Evolutionary conservation across 1,284 basidiomycete genomes (phyloP), one percentile per base, ranked within the genome.

Genomic region (Apiotrichum laibachii): DNA sequence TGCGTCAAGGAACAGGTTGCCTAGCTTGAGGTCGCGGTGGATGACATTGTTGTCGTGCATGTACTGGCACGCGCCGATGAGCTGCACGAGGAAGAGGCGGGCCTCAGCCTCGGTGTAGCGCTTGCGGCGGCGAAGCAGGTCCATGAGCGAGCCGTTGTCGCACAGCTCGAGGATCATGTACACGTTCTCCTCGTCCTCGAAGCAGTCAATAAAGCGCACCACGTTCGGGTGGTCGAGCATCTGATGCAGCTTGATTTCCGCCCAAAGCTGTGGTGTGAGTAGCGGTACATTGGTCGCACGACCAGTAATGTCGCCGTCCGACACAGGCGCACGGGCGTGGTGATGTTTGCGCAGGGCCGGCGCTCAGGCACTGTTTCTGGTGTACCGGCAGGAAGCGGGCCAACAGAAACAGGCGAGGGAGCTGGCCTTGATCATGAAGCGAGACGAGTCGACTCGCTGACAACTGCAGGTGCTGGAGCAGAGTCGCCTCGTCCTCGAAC

Each of bases 221-320:
- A 99, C 90, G 78, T 99, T 93, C 26, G 92, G 90, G 71, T 99
- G 95, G 40, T 86, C 80, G 55, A 98, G 85, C 21, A 92, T 88
- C 62, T 88, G 86, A 79, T 99, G 95, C 57, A 99, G 93, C 82
- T 96, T 97, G 77, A 99, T 98, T 83, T 99, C 95, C 61, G 94
- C 94, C 71, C 95, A 97, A 60, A 98, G 85, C 93, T 89, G 35
- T 47, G 37, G 37, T 37, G 37, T 37, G 2, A 37, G 37, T 37
- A 11, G 37, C 12, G 45, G 19, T 26, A 22, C 12, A 18, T 31
- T 31, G 10, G 19, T 18, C 40, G 8, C 16, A 18, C 18, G 43
- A 9, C 43, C 10, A 21, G 43, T 44, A 10, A 18, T 42, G 18
- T 18, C 18, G 16, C 12, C 10, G 39, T 5, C 5, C 16, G 10